These are phyloP conservation scores for Talaromyces trachyspermus DNA, from an alignment of 495 filamentous ascomycete species.

Conservation along the genomic window DNA sequence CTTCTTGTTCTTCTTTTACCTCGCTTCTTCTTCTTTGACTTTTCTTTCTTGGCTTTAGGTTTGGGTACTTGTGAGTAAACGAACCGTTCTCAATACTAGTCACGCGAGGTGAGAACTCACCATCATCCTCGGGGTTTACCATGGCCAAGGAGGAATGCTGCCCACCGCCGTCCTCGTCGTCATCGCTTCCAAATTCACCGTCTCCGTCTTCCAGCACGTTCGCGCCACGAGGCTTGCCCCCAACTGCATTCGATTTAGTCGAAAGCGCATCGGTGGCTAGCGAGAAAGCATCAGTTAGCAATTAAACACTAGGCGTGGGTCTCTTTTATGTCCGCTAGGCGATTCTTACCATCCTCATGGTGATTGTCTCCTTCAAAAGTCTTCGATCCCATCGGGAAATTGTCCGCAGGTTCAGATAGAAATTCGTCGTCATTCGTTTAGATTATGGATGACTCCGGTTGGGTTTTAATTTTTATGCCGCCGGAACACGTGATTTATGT, in stretches of 20 bases:
- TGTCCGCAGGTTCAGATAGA: too few species aligned
- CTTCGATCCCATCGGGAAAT: constrained; percentile 27
- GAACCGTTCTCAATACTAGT: background rate
- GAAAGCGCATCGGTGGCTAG: constrained; percentile 16
- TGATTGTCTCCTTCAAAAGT: constrained; percentile 20
- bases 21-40: constrained; percentile 47
- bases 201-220: constrained; percentile 36
- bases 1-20: constrained; percentile 43
- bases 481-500: too few species aligned
- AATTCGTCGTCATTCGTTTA: too few species aligned
- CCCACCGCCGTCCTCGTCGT: constrained; percentile 45
- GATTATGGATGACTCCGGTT: too few species aligned
- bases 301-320: background rate
- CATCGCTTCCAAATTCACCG: constrained; percentile 29
- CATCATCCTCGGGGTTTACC: constrained; percentile 4
- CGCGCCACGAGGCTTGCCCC: constrained; percentile 28
- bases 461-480: too few species aligned
- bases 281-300: background rate
- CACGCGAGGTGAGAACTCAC: background rate
- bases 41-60: background rate
- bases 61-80: background rate
- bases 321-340: background rate
- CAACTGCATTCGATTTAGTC: constrained; percentile 33
- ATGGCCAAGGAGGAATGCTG: constrained; percentile 13
- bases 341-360: constrained; percentile 16